Conservation (phyloP, 768 basidiomycete species). For the Boletus vinaceobasis region DNA sequence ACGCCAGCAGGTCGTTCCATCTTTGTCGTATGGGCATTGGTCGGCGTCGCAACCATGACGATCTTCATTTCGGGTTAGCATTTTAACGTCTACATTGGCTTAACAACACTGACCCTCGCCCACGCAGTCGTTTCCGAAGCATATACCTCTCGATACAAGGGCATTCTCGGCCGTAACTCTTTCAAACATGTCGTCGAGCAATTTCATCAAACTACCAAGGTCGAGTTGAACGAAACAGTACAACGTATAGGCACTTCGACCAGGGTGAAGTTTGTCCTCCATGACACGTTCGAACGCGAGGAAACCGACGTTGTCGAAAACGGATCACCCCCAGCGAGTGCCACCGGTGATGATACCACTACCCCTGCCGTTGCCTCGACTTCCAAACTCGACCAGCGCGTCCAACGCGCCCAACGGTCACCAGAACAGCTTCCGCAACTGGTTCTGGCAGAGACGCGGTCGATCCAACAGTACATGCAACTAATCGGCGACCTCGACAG, state of each 20-base stretch:
- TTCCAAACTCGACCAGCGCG: conserved; percentile 4
- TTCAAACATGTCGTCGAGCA: conserved; percentile 46
- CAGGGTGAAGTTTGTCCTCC: neutral
- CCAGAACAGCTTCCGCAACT: conserved; percentile 40
- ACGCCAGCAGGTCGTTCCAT: conserved; percentile 71
- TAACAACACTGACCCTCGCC: neutral
- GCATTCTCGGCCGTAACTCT: conserved; percentile 43
- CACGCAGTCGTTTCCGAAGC: conserved; percentile 60
- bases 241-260: conserved; percentile 3
- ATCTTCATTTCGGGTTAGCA: conserved; percentile 64
- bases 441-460: conserved; percentile 35
- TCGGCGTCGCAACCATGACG: conserved; percentile 76
- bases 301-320: neutral
- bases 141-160: conserved; percentile 63
- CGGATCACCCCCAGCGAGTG: neutral
- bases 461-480: conserved; percentile 41
- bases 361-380: neutral
- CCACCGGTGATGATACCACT: neutral
- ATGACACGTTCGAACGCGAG: neutral
- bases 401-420: conserved; percentile 23
- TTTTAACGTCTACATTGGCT: neutral
- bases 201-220: conserved; percentile 36
- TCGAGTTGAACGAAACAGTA: conserved; percentile 13
- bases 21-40: conserved; percentile 75
- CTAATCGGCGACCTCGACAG: conserved; percentile 23